Evolutionary conservation across 73 alveolate genomes (phyloP), one percentile per base, ranked within the genome.

Genomic region (Loxodes magnus): DNA sequence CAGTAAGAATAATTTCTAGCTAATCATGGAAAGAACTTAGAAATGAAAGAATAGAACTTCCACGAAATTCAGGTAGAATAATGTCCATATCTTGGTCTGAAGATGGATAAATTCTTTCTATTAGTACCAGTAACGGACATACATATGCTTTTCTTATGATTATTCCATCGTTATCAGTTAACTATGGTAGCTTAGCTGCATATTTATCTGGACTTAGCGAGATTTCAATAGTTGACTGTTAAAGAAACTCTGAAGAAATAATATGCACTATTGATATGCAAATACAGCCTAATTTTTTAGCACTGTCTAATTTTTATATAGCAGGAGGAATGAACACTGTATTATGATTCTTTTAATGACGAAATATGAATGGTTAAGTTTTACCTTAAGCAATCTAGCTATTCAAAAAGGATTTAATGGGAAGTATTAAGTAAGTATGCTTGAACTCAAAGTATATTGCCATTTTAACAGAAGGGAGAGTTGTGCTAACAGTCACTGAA

Each of bases 21-120:
- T 65, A 60, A 33, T 70, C 79, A 19, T 82, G 88, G 85, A 57
- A 74, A 33, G 98, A 91, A 74, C 63, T 56, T n/a, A 17, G 58
- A 4, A 24, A 36, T 51, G 77, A 69, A 5, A 35, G 37, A 50
- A 69, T 69, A 25, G 64, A 64, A 1, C 55, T 69, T 3, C 67
- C 83, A 3, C 29, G 33, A 30, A 70, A 43, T 20, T 50, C 43
- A 0, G 98, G 94, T 24, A 78, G 67, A 42, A 91, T 91, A 55
- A 67, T 92, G 24, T 68, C 62, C 38, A 56, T 91, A 67, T 61
- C 52, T 42, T 95, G 99, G 98, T 67, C 96, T 12, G 69, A 68
- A 37, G 94, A 90, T 55, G 99, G 99, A 5, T 90, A 87, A 67
- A 79, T 88, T 24, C 43, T 93, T 43, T 64, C 94, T 17, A 84